Percentiles rank a stretch among this genome's conserved stretches.
phyloP scores from a whole-genome alignment of 2,329 filamentous ascomycete genomes.

The Setomelanomma holmii region DNA sequence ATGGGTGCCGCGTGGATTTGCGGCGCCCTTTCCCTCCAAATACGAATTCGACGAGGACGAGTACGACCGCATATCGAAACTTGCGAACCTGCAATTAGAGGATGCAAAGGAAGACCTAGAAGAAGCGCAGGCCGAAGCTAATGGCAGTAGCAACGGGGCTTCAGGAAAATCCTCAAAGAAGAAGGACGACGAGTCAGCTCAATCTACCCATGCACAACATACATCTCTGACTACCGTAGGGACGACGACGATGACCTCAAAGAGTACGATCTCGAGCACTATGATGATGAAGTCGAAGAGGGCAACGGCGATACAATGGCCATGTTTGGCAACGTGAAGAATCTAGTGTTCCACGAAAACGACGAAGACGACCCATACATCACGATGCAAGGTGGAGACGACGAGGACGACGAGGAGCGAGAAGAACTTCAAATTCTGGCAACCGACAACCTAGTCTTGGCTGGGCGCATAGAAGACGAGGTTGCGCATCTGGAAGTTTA shows the following conservation, averaged over 20 bases:
- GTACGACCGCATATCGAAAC: slow-evolving; percentile 58
- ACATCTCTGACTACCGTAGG: slow-evolving; percentile 30
- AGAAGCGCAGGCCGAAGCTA: slow-evolving; percentile 62
- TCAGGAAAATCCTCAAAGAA: slow-evolving; percentile 22
- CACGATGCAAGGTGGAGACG: slow-evolving; percentile 73
- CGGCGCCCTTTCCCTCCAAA: slow-evolving; percentile 57
- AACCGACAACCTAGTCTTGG: slow-evolving; percentile 90
- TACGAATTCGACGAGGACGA: slow-evolving; percentile 61
- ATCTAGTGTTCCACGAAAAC: slow-evolving; percentile 89
- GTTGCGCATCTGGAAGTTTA: slow-evolving; percentile 96
- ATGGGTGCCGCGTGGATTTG: slow-evolving; percentile 61
- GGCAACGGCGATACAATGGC: slow-evolving; percentile 77
- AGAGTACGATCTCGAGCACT: slow-evolving; percentile 95
- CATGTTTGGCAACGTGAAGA: slow-evolving; percentile 96
- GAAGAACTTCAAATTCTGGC: slow-evolving; percentile 93
- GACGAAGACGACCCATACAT: slow-evolving; percentile 98
- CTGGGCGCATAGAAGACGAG: slow-evolving; percentile 95
- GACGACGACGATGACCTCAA: slow-evolving; percentile 82
- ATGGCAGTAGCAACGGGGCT: slow-evolving; percentile 43
- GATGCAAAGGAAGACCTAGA: slow-evolving; percentile 82
- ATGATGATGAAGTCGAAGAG: slow-evolving; percentile 81
- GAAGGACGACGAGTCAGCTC: slow-evolving; percentile 34
- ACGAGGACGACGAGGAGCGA: slow-evolving; percentile 85
- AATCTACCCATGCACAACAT: too few relatives aligned
- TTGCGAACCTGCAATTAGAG: slow-evolving; percentile 74